Evolutionary conservation across 2,329 filamentous ascomycete species (phyloP).

Genomic region (Blastomyces gilchristii): DNA sequence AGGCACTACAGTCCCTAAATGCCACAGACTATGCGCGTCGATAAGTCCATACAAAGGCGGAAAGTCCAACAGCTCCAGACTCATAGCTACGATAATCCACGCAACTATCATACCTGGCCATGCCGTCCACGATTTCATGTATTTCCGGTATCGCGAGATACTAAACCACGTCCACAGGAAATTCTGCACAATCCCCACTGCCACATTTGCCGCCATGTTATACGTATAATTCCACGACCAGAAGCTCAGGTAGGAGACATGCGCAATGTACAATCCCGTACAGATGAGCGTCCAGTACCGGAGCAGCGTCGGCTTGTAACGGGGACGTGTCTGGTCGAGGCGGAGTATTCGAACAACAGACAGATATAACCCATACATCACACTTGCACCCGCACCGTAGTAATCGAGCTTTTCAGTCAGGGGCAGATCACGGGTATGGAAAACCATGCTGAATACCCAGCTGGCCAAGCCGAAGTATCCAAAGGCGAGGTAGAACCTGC

Average conservation of each 20-base stretch:
- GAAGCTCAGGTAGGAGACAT: slow-evolving; percentile 74
- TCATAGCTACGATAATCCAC: slow-evolving; percentile 90
- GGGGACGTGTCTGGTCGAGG: slow-evolving; percentile 52
- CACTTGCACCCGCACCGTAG: slow-evolving; percentile 79
- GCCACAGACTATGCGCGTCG: slow-evolving; percentile 94
- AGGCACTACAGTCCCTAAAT: slow-evolving; percentile 81
- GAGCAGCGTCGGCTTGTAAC: slow-evolving; percentile 45
- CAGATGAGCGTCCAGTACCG: slow-evolving; percentile 69
- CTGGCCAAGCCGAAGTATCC: slow-evolving; percentile 70
- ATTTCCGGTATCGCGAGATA: slow-evolving; percentile 59
- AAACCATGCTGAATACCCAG: slow-evolving; percentile 83
- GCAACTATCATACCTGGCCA: slow-evolving; percentile 87
- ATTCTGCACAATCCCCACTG: slow-evolving; percentile 69
- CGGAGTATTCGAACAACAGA: slow-evolving; percentile 72
- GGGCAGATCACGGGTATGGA: slow-evolving; percentile 80
- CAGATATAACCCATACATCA: slow-evolving; percentile 87
- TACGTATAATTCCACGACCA: slow-evolving; percentile 93
- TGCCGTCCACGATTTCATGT: slow-evolving; percentile 65
- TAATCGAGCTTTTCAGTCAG: slow-evolving; percentile 93
- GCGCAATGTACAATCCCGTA: slow-evolving; percentile 56
- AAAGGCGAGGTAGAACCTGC: slow-evolving; percentile 69
- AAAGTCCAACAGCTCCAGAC: slow-evolving; percentile 89
- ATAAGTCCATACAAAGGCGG: slow-evolving; percentile 70
- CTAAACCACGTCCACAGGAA: slow-evolving; percentile 79
- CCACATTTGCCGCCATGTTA: slow-evolving; percentile 94